Evolutionary conservation across 306 rosid genomes (phyloP).

Genomic region (Sesbania bispinosa): DNA sequence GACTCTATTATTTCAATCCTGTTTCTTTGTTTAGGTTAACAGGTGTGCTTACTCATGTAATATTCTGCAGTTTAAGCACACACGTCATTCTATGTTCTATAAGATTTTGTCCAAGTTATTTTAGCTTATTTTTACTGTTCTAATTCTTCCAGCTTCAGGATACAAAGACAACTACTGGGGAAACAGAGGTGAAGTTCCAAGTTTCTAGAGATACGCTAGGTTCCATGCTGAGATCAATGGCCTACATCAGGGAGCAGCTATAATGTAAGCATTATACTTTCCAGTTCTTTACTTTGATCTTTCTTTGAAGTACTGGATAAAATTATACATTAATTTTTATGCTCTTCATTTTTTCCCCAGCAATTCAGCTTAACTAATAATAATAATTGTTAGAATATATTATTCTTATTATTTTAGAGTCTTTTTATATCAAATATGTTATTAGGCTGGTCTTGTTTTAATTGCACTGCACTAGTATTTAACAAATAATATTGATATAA

Average conservation of each 20-base stretch:
- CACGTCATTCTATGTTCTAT: background rate
- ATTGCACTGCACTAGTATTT: background rate
- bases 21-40: background rate
- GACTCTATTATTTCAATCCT: background rate
- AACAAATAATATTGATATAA: background rate
- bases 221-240: conserved; percentile 74
- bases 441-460: background rate
- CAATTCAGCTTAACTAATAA: background rate
- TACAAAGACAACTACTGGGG: conserved; percentile 64
- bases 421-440: background rate
- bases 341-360: background rate
- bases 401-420: background rate
- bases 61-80: background rate
- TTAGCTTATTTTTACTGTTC: conserved; percentile 6
- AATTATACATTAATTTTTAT: background rate
- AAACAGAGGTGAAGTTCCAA: conserved; percentile 77
- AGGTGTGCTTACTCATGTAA: background rate
- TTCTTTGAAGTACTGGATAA: background rate
- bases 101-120: background rate
- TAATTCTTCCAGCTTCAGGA: conserved; percentile 65
- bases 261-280: conserved; percentile 54
- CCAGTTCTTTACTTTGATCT: conserved; percentile 2
- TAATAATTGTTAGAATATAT: background rate
- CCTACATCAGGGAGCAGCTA: conserved; percentile 68
- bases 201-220: conserved; percentile 67